Base-by-base conservation (phyloP, 108 stramenopile genomes). In the Mediolabrus comicus region DNA sequence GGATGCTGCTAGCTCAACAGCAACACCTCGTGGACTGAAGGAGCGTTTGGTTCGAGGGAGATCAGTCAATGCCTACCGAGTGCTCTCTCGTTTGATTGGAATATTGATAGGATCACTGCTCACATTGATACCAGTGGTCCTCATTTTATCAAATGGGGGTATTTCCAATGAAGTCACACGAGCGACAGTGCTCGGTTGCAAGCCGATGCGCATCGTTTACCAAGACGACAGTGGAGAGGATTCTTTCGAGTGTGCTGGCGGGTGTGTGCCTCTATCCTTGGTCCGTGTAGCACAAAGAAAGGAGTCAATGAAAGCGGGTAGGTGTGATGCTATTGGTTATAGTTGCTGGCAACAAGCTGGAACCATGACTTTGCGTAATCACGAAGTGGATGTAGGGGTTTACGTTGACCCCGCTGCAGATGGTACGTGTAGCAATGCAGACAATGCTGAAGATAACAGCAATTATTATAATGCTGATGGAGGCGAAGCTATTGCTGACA, bases 241-340 rank as follows among this genome's bases (percentile, higher is more conserved):
- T 36, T 16, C 22, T 8, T 78, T 78, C 27, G 69, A 71, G 30
- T 78, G 77, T 46, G 77, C 77, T 33, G 77, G 77, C 6, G 77
- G 77, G 3, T 78, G 77, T 49, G 59, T 78, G 0, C 77, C 77
- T 25, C 53, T 71, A 27, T 78, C 77, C 1, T 59, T 69, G 28
- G 63, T 54, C 31, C 56, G 54, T 10, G 16, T 62, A 5, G 77
- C 77, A 62, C 38, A 29, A 29, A 60, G 24, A 33, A 66, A 55
- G 26, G 70, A 78, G 35, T 35, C 35, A 19, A 78, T 78, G 77
- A 28, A 56, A 51, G 29, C 62, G 17, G 77, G 77, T n/a, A 33
- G 77, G 19, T 78, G 77, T 58, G 77, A 78, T 39, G n/a, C 69
- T 17, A 61, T 78, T 60, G 77, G 69, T n/a, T 78, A 65, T 55